Conservation (phyloP, 148 eudicot species). For the Cornus controversa region DNA sequence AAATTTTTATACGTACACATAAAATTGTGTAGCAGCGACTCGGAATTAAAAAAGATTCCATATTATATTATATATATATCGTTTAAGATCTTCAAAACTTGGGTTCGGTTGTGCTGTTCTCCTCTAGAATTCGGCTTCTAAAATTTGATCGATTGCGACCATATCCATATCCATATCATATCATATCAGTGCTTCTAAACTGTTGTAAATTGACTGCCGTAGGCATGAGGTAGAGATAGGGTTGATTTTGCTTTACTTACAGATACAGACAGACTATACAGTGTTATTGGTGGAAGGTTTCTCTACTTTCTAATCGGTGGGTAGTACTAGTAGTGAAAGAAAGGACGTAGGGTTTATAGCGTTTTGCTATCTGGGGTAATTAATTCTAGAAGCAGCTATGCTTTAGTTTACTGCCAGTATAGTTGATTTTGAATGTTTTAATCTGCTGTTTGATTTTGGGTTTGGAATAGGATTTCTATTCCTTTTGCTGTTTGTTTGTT, state of each 20-base stretch:
- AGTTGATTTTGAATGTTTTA: constrained; percentile 1
- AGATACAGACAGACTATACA: no score
- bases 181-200: background rate
- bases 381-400: background rate
- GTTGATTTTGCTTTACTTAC: background rate
- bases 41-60: constrained; percentile 41
- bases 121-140: no score
- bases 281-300: no score
- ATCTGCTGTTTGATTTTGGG: constrained; percentile 10
- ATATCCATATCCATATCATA: no score
- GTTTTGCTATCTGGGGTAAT: background rate
- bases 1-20: constrained; percentile 6
- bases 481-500: background rate
- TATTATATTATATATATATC: constrained; percentile 23
- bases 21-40: background rate
- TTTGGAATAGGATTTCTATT: background rate
- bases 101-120: background rate
- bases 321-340: background rate
- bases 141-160: no score
- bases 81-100: constrained; percentile 10
- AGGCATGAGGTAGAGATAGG: background rate
- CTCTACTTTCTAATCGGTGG: background rate
- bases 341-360: constrained; percentile 1
- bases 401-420: background rate
- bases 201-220: background rate